These are phyloP conservation scores for Nemania sp. DNA, from an alignment of 2,329 filamentous ascomycete species.

Conservation along the genomic window DNA sequence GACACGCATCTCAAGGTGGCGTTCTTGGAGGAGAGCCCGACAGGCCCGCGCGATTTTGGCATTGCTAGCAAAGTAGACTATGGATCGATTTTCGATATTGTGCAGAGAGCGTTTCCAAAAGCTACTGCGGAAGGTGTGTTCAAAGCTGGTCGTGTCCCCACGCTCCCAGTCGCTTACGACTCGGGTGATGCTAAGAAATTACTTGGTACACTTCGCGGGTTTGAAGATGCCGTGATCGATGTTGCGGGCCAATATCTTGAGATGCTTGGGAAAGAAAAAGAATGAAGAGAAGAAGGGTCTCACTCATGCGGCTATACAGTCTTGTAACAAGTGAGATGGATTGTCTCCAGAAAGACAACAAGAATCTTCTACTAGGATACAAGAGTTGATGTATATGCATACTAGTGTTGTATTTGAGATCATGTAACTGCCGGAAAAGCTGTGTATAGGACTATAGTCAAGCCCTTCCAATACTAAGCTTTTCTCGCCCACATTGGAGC, in stretches of 20 bases:
- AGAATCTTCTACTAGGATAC: too few relatives aligned
- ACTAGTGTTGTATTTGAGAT: too few relatives aligned
- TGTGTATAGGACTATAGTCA: too few relatives aligned
- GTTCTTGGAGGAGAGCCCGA: constrained; percentile 24
- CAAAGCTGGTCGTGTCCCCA: constrained; percentile 26
- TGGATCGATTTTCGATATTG: constrained; percentile 24
- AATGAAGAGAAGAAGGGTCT: too few relatives aligned
- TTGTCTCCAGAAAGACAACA: too few relatives aligned
- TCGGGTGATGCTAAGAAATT: constrained; percentile 23
- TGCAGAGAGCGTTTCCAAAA: constrained; percentile 31
- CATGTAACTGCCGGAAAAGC: too few relatives aligned
- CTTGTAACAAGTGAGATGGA: too few relatives aligned
- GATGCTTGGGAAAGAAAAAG: neutral
- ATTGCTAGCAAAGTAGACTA: constrained; percentile 31
- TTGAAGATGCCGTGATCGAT: constrained; percentile 29
- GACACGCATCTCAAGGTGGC: constrained; percentile 29
- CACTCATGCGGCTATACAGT: too few relatives aligned
- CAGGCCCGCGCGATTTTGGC: constrained; percentile 23
- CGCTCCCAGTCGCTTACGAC: constrained; percentile 26
- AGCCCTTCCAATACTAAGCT: too few relatives aligned
- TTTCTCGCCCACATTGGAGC: too few relatives aligned
- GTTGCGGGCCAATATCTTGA: constrained; percentile 34
- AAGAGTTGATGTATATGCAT: too few relatives aligned
- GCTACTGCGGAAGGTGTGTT: constrained; percentile 33
- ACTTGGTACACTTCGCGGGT: constrained; percentile 26